These are phyloP conservation scores for Phytophthora tentaculata DNA, from an alignment of 352 stramenopile genomes.

Conservation along the genomic window DNA sequence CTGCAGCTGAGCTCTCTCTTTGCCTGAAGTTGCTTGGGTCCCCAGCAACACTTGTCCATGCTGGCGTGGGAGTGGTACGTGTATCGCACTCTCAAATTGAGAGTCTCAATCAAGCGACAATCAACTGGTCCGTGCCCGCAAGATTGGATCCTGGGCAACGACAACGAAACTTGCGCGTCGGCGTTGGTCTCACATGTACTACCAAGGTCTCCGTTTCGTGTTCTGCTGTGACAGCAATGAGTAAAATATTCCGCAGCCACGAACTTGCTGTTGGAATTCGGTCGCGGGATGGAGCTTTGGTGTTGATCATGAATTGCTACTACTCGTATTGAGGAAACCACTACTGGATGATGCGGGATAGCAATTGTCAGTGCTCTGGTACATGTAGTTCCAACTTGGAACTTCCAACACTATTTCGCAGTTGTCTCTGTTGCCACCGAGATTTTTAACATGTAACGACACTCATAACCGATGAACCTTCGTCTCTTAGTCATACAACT, in stretches of 20 bases:
- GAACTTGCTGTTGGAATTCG: background rate
- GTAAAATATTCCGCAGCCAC: background rate
- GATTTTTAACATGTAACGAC: background rate
- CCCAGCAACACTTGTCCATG: slow-evolving; percentile 18
- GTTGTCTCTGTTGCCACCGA: background rate
- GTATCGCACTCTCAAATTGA: background rate
- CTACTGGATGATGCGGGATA: background rate
- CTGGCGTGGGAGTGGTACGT: slow-evolving; percentile 7
- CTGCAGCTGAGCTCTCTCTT: slow-evolving; percentile 8
- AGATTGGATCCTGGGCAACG: background rate
- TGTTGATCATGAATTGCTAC: background rate
- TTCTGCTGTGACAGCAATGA: background rate
- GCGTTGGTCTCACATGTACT: too few species aligned
- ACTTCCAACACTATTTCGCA: background rate
- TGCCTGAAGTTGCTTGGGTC: background rate
- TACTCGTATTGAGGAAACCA: background rate
- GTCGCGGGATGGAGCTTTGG: background rate
- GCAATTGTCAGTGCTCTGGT: background rate
- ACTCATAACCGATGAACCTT: background rate
- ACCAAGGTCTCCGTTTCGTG: background rate
- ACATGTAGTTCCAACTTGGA: background rate
- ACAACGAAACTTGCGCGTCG: background rate
- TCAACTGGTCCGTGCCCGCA: background rate
- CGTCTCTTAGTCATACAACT: background rate
- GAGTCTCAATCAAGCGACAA: slow-evolving; percentile 16